Conservation (phyloP, 2,329 filamentous ascomycete species). For the Clonostachys sp. region DNA sequence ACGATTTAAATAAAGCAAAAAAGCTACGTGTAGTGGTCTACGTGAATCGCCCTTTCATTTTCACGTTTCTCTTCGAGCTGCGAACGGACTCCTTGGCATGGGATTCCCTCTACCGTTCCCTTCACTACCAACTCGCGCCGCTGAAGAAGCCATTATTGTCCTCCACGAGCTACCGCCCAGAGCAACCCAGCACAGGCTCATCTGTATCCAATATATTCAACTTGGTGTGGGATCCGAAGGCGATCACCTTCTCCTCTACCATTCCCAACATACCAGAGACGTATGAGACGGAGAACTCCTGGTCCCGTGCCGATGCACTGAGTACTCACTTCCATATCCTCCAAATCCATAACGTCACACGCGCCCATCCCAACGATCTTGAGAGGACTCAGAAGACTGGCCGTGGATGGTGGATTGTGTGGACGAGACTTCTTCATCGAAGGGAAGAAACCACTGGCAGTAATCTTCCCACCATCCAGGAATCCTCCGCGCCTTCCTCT, state of each 20-base stretch:
- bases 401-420: conserved; percentile 67
- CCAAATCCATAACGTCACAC: conserved; percentile 44
- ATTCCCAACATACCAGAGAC: conserved; percentile 61
- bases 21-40: conserved; percentile 69
- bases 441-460: conserved; percentile 1
- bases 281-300: conserved; percentile 24
- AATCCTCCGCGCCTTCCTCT: conserved; percentile 16
- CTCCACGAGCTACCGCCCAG: conserved; percentile 53
- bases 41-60: conserved; percentile 71
- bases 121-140: conserved; percentile 57
- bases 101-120: conserved; percentile 50
- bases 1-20: conserved; percentile 48
- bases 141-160: conserved; percentile 50
- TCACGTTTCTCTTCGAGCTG: conserved; percentile 64
- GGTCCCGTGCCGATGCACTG: conserved; percentile 59
- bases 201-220: conserved; percentile 48
- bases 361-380: conserved; percentile 34
- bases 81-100: conserved; percentile 54
- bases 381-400: conserved; percentile 63
- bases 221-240: conserved; percentile 55
- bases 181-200: conserved; percentile 25
- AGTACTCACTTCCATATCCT: conserved; percentile 63
- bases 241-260: conserved; percentile 55
- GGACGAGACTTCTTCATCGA: conserved; percentile 50
- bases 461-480: conserved; percentile 8